Evolutionary conservation across 352 stramenopile genomes (phyloP).

Genomic region (Globisporangium iwayamae): DNA sequence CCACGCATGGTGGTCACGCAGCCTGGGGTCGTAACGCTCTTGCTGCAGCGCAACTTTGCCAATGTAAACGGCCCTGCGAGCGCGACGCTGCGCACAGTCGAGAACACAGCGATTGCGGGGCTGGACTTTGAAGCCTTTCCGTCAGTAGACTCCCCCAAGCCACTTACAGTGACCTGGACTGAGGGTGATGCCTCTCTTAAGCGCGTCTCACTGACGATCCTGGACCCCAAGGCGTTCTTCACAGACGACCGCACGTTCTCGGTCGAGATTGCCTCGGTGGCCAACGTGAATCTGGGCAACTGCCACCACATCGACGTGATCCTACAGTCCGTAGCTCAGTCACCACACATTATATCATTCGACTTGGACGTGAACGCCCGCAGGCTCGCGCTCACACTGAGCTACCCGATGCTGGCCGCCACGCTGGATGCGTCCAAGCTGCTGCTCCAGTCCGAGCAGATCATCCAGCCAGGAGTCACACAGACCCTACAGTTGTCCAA

Average conservation of each 20-base stretch:
- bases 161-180: slow-evolving; percentile 23
- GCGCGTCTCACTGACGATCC: slow-evolving; percentile 34
- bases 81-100: slow-evolving; percentile 36
- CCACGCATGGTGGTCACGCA: slow-evolving; percentile 33
- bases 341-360: slow-evolving; percentile 39
- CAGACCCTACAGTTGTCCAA: slow-evolving; percentile 24
- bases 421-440: slow-evolving; percentile 48
- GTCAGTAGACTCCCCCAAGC: neutral
- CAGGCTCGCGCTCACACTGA: slow-evolving; percentile 34
- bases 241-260: slow-evolving; percentile 35
- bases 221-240: slow-evolving; percentile 37
- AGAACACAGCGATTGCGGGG: slow-evolving; percentile 41
- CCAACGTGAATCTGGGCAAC: slow-evolving; percentile 38
- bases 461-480: slow-evolving; percentile 1
- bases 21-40: slow-evolving; percentile 35
- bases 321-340: slow-evolving; percentile 27
- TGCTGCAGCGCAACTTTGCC: slow-evolving; percentile 50
- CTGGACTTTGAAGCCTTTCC: slow-evolving; percentile 49
- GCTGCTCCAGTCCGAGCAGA: slow-evolving; percentile 33
- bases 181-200: slow-evolving; percentile 36
- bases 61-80: slow-evolving; percentile 23
- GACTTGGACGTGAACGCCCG: slow-evolving; percentile 48
- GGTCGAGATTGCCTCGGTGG: slow-evolving; percentile 44
- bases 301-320: slow-evolving; percentile 42
- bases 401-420: slow-evolving; percentile 28